phyloP scores from a whole-genome alignment of 768 basidiomycete genomes.

The Porphyrellus cyaneotinctus region DNA sequence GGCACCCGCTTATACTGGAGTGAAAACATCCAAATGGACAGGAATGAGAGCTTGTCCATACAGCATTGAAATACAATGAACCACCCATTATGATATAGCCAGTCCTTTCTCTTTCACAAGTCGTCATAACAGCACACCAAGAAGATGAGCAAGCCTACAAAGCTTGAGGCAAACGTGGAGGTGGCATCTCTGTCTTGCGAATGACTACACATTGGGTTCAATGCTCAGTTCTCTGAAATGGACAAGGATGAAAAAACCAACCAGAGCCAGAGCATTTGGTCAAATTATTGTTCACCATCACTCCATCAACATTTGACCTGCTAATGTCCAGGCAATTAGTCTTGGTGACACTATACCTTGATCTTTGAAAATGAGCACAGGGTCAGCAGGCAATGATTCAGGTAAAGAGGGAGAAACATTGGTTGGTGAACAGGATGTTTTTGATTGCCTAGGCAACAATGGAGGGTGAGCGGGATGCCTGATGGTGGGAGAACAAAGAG shows the following conservation, averaged over 20 bases:
- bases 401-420: background rate
- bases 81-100: too few species aligned
- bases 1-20: too few species aligned
- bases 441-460: background rate
- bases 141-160: too few species aligned
- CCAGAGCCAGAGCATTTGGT: conserved; percentile 7
- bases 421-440: background rate
- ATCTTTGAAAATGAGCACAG: background rate
- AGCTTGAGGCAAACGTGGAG: too few species aligned
- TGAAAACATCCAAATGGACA: too few species aligned
- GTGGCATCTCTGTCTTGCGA: too few species aligned
- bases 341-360: background rate
- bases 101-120: too few species aligned
- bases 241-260: conserved; percentile 9
- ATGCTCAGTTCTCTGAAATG: too few species aligned
- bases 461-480: conserved; percentile 4
- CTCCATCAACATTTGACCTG: background rate
- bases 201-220: too few species aligned
- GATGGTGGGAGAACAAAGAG: background rate
- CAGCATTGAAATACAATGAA: too few species aligned
- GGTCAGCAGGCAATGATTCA: background rate
- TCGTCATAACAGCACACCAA: too few species aligned
- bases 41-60: too few species aligned
- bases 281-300: conserved; percentile 10
- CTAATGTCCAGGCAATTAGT: background rate